These are phyloP conservation scores for Aspergillus pseudotamarii DNA, from an alignment of 2,329 filamentous ascomycete genomes.

Conservation along the genomic window DNA sequence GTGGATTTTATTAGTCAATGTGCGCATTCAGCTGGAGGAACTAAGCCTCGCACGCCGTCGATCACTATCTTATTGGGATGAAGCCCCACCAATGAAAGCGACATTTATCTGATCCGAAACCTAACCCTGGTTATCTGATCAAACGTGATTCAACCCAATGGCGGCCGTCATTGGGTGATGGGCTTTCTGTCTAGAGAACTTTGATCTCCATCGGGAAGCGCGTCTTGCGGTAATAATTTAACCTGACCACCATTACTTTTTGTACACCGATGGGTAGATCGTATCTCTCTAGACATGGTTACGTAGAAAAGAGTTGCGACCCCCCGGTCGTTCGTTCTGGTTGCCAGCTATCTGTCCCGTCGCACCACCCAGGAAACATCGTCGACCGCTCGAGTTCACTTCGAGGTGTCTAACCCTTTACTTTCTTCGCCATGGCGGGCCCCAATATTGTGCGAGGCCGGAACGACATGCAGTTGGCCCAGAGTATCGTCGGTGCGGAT, in stretches of 20 bases:
- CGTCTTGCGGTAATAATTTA: neutral
- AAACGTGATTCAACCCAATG: neutral
- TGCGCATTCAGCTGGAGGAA: neutral
- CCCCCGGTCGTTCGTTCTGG: neutral
- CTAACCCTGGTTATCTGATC: slow-evolving; percentile 2
- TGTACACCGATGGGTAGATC: neutral
- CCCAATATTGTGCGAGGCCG: slow-evolving; percentile 11
- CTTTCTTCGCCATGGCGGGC: slow-evolving; percentile 3
- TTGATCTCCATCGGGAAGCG: slow-evolving; percentile 1
- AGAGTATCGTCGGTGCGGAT: slow-evolving; percentile 9
- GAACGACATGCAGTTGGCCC: slow-evolving; percentile 12
- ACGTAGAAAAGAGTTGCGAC: neutral
- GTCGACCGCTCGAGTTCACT: neutral
- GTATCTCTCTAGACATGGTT: neutral
- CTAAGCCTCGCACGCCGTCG: neutral
- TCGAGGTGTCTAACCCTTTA: neutral
- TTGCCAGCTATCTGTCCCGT: neutral
- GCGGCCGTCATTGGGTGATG: neutral
- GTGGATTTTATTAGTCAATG: slow-evolving; percentile 3
- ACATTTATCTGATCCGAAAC: slow-evolving; percentile 4
- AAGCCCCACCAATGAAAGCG: neutral
- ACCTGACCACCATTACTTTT: neutral
- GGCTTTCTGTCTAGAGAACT: neutral
- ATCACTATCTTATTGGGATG: neutral
- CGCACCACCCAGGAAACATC: neutral